These are phyloP conservation scores for Tarenaya hassleriana DNA, from an alignment of 345 rosid genomes.

Conservation along the genomic window DNA sequence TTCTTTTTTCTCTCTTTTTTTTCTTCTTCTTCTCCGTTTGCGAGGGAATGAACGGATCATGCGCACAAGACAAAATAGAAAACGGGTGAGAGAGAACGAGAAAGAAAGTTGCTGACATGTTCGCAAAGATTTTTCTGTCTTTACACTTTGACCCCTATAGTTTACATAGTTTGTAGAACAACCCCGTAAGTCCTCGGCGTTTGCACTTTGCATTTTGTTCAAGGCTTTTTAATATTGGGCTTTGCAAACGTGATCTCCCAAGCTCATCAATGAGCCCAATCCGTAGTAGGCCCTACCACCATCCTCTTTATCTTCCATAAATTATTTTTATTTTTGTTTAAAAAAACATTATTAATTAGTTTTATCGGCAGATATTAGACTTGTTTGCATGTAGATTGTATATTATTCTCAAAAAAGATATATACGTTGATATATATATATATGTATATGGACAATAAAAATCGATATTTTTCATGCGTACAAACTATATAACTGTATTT, in stretches of 20 bases:
- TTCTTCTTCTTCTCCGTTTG: slow-evolving; percentile 7
- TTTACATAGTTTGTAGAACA: background rate
- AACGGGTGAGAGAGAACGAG: slow-evolving; percentile 14
- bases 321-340: no score
- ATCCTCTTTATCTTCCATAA: no score
- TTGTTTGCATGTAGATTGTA: no score
- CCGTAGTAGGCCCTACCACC: no score
- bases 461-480: no score
- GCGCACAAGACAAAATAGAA: slow-evolving; percentile 23
- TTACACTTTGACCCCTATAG: background rate
- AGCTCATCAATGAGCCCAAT: no score
- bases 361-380: no score
- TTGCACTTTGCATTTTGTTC: background rate
- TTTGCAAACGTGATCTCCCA: background rate
- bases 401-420: no score
- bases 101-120: slow-evolving; percentile 25
- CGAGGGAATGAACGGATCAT: slow-evolving; percentile 25
- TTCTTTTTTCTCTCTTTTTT: background rate
- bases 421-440: no score
- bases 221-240: background rate
- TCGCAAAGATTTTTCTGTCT: background rate
- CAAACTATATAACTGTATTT: no score
- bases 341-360: no score
- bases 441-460: no score
- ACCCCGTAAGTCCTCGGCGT: background rate